Base-by-base conservation (phyloP, 1,284 basidiomycete species). In the Cutaneotrichosporon cyanovorans region DNA sequence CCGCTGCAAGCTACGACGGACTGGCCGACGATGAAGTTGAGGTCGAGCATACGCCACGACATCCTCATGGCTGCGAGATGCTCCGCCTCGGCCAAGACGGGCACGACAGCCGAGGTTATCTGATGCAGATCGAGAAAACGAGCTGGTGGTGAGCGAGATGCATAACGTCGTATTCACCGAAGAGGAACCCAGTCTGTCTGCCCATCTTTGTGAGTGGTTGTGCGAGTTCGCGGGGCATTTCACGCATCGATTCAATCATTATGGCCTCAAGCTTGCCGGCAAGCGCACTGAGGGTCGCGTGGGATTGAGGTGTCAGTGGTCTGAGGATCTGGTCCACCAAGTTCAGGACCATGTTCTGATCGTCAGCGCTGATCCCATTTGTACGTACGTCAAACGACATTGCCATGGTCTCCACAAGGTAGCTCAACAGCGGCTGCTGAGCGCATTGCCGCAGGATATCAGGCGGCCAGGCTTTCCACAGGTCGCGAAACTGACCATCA, bases 111-210 rank as follows among this genome's bases (percentile, higher is more conserved):
- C 0, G 49, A 39, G 1, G 60, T 57, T 23, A 66, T 52, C 44
- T 70, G 63, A 10, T 62, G 52, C 2, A 68, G 43, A 15, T 63
- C 64, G 20, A 59, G 49, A 30, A 63, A 61, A 12, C 66, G 66
- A 15, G 51, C 62, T 65, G 40, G n/a, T 18, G 20, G 37, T 46
- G 35, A 46, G 42, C 5, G 20, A n/a, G n/a, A 5, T 15, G 23
- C n/a, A 43, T 40, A 16, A 44, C 38, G 19, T 8, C 32, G 32
- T 4, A 57, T 60, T 54, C 45, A 65, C 60, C 34, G 25, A 68
- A 41, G 0, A 66, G 50, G 30, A 62, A 62, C 10, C 58, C 65
- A 5, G 55, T 52, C 19, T 60, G 50, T 14, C 50, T 55, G 16
- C 57, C 44, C 10, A 66, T 48, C 44, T 66, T 60, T 12, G 63